A percentile compares a stretch with the other conserved stretches of the same genome.
phyloP scores from a whole-genome alignment of 1,284 basidiomycete species.

The Veloboletus limbatus region DNA sequence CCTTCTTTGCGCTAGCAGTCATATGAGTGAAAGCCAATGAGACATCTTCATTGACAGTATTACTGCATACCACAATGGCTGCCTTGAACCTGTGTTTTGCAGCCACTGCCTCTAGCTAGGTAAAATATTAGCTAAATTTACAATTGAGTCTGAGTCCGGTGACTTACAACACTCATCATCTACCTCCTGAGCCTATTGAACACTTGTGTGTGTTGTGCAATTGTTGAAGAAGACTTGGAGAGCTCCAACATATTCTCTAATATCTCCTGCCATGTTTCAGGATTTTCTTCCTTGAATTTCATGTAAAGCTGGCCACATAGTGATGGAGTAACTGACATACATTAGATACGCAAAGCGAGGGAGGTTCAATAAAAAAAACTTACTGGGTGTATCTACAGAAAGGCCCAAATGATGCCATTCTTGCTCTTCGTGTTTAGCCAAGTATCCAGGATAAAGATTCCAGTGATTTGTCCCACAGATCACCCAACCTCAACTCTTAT shows the following conservation, averaged over 20 bases:
- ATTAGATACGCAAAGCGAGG: neutral
- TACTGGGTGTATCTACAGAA: neutral
- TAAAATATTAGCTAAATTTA: neutral
- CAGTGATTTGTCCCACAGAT: slow-evolving; percentile 1
- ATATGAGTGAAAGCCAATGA: slow-evolving; percentile 1
- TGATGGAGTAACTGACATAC: neutral
- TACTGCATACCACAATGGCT: slow-evolving; percentile 4
- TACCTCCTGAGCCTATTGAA: neutral
- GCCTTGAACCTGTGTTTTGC: slow-evolving; percentile 4
- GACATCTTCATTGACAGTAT: slow-evolving; percentile 1
- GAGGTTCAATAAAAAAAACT: neutral
- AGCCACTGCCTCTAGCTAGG: neutral
- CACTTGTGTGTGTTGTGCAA: neutral
- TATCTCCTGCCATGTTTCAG: slow-evolving; percentile 4
- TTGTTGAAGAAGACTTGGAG: neutral
- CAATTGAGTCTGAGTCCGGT: too few relatives aligned
- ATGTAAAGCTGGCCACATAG: neutral
- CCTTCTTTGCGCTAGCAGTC: neutral
- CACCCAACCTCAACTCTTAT: neutral
- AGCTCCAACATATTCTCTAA: neutral
- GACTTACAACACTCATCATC: too few relatives aligned
- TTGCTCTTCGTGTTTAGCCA: neutral
- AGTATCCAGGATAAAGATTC: slow-evolving; percentile 3
- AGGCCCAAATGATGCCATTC: neutral
- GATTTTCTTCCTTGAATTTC: slow-evolving; percentile 7